Percentiles rank a stretch among this genome's conserved stretches.
Conservation (phyloP, 2,329 filamentous ascomycete genomes). For the Rugonectria rugulosa region DNA sequence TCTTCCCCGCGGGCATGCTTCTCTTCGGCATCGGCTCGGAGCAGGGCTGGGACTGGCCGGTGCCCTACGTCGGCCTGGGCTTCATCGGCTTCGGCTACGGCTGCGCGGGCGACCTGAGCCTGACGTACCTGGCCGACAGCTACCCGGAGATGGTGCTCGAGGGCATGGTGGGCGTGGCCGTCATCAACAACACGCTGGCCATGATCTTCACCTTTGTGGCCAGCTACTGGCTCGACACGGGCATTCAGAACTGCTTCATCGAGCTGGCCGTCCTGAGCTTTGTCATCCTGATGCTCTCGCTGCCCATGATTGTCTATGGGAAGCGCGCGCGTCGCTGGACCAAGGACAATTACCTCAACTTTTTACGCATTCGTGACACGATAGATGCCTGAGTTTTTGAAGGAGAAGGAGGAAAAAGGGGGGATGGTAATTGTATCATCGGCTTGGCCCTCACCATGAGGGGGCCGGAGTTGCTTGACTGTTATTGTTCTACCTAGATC, state of each 20-base stretch:
- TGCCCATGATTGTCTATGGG: constrained; percentile 63
- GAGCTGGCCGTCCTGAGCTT: constrained; percentile 60
- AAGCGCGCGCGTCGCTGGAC: constrained; percentile 59
- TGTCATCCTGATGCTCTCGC: constrained; percentile 56
- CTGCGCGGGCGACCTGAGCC: constrained; percentile 62
- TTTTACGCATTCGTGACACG: constrained; percentile 57
- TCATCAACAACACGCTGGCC: constrained; percentile 64
- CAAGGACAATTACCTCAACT: constrained; percentile 52
- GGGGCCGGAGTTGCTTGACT: neutral
- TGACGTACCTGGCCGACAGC: constrained; percentile 63
- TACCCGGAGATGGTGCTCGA: constrained; percentile 65
- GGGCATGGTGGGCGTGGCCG: constrained; percentile 65
- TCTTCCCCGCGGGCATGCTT: constrained; percentile 60
- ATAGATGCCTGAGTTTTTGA: constrained; percentile 32
- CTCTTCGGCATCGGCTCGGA: constrained; percentile 61
- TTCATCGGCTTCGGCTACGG: constrained; percentile 68
- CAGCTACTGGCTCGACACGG: constrained; percentile 57
- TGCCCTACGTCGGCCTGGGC: constrained; percentile 62
- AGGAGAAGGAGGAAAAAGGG: neutral
- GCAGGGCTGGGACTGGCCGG: constrained; percentile 60
- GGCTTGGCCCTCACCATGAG: neutral
- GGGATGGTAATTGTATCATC: constrained; percentile 12
- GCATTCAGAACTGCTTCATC: constrained; percentile 57
- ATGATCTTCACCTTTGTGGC: constrained; percentile 62
- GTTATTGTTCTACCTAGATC: constrained; percentile 4